Evolutionary conservation across 805 yeast genomes (phyloP).

Genomic region (Sporopachydermia quercuum): DNA sequence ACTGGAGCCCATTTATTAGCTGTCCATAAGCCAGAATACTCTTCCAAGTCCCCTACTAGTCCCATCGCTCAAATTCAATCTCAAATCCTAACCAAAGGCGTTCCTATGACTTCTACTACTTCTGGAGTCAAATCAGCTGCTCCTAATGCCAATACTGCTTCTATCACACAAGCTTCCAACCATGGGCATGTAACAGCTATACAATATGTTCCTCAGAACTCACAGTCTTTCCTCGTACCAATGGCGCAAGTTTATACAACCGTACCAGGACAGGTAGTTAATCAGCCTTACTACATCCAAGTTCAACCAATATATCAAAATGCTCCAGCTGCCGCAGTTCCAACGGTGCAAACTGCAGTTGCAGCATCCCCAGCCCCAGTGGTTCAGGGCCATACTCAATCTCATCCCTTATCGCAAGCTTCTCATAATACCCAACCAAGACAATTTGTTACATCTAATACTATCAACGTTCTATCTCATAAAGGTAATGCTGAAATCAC

Average conservation of each 20-base stretch:
- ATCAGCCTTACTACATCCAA: not conserved
- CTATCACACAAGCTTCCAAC: not conserved
- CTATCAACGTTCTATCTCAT: not conserved
- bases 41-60: too few species aligned
- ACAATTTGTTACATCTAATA: not conserved
- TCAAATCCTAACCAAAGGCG: too few species aligned
- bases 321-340: conserved; percentile 1
- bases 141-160: too few species aligned
- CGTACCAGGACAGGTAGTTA: not conserved
- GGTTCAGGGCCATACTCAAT: not conserved
- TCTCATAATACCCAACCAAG: not conserved
- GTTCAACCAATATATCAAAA: conserved; percentile 2
- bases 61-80: too few species aligned
- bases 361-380: not conserved
- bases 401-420: not conserved
- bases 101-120: too few species aligned
- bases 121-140: not conserved
- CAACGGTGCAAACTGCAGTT: not conserved
- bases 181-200: not conserved
- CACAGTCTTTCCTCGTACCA: conserved; percentile 1
- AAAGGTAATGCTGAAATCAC: not conserved
- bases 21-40: too few species aligned
- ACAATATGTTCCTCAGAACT: not conserved
- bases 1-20: too few species aligned
- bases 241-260: not conserved